Conservation (phyloP, 768 basidiomycete species). For the Macrolepiota fuliginosa region DNA sequence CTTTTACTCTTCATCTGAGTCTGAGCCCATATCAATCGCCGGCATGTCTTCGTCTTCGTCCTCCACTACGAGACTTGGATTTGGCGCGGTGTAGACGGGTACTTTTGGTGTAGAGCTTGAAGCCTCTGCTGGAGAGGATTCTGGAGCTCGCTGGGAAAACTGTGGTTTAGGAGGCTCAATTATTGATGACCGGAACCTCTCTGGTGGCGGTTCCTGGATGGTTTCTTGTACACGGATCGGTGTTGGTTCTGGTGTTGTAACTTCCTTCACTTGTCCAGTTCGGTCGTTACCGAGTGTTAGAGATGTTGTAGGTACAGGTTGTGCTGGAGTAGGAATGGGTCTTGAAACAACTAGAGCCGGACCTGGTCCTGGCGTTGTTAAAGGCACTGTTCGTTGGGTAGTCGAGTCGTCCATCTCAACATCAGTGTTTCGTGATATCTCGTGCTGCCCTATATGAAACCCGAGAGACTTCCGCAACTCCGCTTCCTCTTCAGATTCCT, state of each 20-base stretch:
- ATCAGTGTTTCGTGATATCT: neutral
- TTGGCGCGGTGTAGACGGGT: neutral
- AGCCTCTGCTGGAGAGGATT: neutral
- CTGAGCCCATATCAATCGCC: conserved; percentile 72
- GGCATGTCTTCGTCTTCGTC: conserved; percentile 80
- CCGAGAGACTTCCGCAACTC: conserved; percentile 41
- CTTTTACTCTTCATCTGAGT: conserved; percentile 58
- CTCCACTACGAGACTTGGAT: conserved; percentile 21
- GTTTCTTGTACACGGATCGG: neutral
- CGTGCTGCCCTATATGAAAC: conserved; percentile 22
- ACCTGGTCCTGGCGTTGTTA: too few relatives aligned
- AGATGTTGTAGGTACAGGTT: neutral
- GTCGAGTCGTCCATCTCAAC: neutral
- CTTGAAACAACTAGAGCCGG: neutral
- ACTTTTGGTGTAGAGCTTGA: neutral
- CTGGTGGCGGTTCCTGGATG: too few relatives aligned
- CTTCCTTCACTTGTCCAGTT: neutral
- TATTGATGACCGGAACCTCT: neutral
- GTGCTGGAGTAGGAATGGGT: neutral
- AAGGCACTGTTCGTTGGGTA: neutral
- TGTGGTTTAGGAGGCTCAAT: neutral
- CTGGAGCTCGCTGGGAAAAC: neutral
- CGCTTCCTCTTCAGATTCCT: conserved; percentile 65
- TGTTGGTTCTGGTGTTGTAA: neutral
- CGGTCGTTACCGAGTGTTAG: neutral